Evolutionary conservation across 495 filamentous ascomycete species (phyloP).

Genomic region (Aspergillus olivimuriae): DNA sequence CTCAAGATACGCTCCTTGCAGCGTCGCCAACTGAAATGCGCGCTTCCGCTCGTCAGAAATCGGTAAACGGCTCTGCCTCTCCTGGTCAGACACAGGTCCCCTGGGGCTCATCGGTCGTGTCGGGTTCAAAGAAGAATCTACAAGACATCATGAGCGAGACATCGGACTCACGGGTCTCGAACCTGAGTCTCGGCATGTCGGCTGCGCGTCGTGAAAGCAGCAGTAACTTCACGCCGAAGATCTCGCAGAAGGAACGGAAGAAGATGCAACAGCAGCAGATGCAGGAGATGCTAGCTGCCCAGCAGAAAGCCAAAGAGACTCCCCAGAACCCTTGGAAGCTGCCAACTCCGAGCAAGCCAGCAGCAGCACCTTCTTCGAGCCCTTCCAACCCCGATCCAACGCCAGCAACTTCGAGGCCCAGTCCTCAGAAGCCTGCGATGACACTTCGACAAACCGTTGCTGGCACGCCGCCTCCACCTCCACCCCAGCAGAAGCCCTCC

Average conservation of each 20-base stretch:
- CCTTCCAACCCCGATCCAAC: constrained; percentile 9
- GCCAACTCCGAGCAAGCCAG: constrained; percentile 21
- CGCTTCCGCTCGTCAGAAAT: constrained; percentile 16
- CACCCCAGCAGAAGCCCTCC: constrained; percentile 13
- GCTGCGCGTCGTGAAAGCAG: constrained; percentile 29
- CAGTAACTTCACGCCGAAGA: constrained; percentile 40
- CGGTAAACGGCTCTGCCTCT: constrained; percentile 16
- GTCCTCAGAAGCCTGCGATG: constrained; percentile 46
- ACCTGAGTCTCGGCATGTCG: constrained; percentile 65
- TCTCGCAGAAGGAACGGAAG: constrained; percentile 90
- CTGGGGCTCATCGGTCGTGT: constrained; percentile 55
- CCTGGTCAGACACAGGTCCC: constrained; percentile 28
- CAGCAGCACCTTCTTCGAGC: constrained; percentile 6
- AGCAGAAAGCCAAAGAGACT: constrained; percentile 42
- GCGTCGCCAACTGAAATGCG: constrained; percentile 28
- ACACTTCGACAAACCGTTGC: constrained; percentile 60
- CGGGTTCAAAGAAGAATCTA: constrained; percentile 62
- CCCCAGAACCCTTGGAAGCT: constrained; percentile 70
- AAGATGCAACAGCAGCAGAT: constrained; percentile 65
- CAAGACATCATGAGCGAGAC: constrained; percentile 81
- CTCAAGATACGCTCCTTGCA: constrained; percentile 12
- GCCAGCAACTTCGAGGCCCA: not conserved
- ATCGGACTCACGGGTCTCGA: constrained; percentile 55
- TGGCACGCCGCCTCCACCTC: constrained; percentile 35
- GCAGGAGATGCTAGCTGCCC: constrained; percentile 44